These are phyloP conservation scores for Emmonsiellopsis sp. DNA, from an alignment of 2,329 filamentous ascomycete genomes.

Conservation along the genomic window DNA sequence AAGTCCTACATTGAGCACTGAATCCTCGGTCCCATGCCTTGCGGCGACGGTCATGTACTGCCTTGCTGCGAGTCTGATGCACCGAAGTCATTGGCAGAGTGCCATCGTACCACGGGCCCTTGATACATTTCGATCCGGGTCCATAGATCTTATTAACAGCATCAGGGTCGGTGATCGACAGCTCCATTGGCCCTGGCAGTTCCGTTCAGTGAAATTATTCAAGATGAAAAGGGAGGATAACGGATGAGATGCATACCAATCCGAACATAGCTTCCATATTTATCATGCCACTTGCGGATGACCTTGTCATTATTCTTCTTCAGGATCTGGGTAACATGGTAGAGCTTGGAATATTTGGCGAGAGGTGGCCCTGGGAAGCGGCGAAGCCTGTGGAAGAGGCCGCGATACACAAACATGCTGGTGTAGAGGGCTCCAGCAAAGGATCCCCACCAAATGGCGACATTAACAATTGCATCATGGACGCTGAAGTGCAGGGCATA, in stretches of 20 bases:
- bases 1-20: background rate
- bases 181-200: background rate
- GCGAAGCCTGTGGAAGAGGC: background rate
- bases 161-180: background rate
- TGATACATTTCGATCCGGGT: background rate
- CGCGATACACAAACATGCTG: background rate
- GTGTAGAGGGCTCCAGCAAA: background rate
- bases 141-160: background rate
- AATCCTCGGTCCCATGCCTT: slow-evolving; percentile 1
- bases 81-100: background rate
- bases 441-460: too few relatives aligned
- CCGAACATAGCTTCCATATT: background rate
- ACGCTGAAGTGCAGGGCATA: too few relatives aligned
- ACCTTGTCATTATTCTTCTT: background rate
- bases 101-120: slow-evolving; percentile 1
- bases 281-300: background rate
- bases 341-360: background rate
- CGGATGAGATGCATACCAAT: background rate
- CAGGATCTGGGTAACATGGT: background rate
- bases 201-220: background rate
- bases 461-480: too few relatives aligned
- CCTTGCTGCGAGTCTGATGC: background rate
- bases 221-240: background rate
- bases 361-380: background rate
- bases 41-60: background rate